Evolutionary conservation across 2,329 filamentous ascomycete species (phyloP).

Genomic region (Cercospora citrullina): DNA sequence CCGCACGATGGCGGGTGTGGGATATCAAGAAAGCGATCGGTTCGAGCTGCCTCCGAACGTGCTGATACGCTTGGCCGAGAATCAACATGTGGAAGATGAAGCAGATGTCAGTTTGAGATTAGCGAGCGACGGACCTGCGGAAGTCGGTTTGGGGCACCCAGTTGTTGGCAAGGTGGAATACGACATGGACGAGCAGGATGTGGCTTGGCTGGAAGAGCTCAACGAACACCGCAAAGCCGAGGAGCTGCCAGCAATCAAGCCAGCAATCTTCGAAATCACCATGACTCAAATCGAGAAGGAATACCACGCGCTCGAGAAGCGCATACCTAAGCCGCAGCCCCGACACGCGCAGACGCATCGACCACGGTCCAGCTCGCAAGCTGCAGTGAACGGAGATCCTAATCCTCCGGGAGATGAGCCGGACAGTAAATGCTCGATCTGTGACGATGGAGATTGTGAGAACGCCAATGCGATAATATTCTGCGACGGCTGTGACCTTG

Average conservation of each 20-base stretch:
- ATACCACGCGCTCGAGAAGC: conserved; percentile 93
- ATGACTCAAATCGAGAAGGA: conserved; percentile 99
- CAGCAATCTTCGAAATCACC: conserved; percentile 93
- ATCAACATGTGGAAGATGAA: conserved; percentile 63
- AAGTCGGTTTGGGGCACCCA: conserved; percentile 53
- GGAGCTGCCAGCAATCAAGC: conserved; percentile 79
- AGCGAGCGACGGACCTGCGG: conserved; percentile 57
- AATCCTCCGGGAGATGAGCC: conserved; percentile 81
- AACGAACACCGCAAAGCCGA: conserved; percentile 74
- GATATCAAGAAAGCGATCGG: conserved; percentile 92
- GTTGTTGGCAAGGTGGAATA: conserved; percentile 84
- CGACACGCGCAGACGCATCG: conserved; percentile 94
- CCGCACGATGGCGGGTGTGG: conserved; percentile 92
- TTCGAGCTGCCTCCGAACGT: conserved; percentile 75
- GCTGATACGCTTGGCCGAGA: conserved; percentile 64
- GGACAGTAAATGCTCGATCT: conserved; percentile 96
- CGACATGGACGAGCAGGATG: conserved; percentile 99
- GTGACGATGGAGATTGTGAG: conserved; percentile 98
- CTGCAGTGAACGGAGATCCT: conserved; percentile 91
- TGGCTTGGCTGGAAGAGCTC: conserved; percentile 87
- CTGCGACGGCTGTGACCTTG: conserved; percentile 95
- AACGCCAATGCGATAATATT: conserved; percentile 99
- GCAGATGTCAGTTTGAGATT: conserved; percentile 54
- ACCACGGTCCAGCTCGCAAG: conserved; percentile 88
- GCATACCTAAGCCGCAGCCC: conserved; percentile 94